phyloP scores from a whole-genome alignment of 352 stramenopile genomes.

The Phytophthora citrophthora region DNA sequence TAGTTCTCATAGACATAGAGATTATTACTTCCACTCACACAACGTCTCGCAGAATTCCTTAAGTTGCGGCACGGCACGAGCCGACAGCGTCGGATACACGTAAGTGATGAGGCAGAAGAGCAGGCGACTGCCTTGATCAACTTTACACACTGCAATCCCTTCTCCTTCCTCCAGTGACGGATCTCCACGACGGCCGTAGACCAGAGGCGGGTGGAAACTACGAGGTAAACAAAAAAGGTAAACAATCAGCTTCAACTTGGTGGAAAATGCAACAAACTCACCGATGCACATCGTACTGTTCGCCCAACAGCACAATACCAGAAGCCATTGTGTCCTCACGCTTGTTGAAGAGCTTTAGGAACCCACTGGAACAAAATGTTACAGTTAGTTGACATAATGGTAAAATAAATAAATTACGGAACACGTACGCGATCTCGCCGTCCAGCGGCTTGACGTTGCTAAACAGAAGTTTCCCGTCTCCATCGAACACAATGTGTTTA shows the following conservation, averaged over 20 bases:
- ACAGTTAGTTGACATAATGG: slow-evolving; percentile 3
- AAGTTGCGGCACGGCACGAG: slow-evolving; percentile 75
- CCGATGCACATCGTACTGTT: slow-evolving; percentile 88
- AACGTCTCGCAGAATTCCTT: slow-evolving; percentile 79
- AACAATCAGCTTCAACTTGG: slow-evolving; percentile 6
- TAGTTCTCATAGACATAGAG: not conserved
- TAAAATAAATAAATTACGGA: not conserved
- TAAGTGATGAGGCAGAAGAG: slow-evolving; percentile 86
- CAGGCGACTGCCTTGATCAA: slow-evolving; percentile 49
- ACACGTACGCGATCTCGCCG: slow-evolving; percentile 59
- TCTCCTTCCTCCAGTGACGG: slow-evolving; percentile 69
- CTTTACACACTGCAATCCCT: slow-evolving; percentile 72
- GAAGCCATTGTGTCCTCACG: slow-evolving; percentile 77
- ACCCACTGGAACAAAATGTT: slow-evolving; percentile 29
- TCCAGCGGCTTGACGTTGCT: slow-evolving; percentile 69
- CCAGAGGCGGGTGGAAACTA: slow-evolving; percentile 79
- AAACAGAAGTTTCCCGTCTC: slow-evolving; percentile 54
- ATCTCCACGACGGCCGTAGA: slow-evolving; percentile 78
- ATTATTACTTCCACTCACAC: slow-evolving; percentile 1
- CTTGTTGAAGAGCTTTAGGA: slow-evolving; percentile 79
- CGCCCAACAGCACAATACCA: slow-evolving; percentile 71
- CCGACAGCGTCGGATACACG: slow-evolving; percentile 79
- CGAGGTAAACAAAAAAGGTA: slow-evolving; percentile 5
- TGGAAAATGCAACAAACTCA: slow-evolving; percentile 17
- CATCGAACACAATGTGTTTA: slow-evolving; percentile 68